These are phyloP conservation scores for Ilyonectria sp. DNA, from an alignment of 2,329 filamentous ascomycete species.

Conservation along the genomic window DNA sequence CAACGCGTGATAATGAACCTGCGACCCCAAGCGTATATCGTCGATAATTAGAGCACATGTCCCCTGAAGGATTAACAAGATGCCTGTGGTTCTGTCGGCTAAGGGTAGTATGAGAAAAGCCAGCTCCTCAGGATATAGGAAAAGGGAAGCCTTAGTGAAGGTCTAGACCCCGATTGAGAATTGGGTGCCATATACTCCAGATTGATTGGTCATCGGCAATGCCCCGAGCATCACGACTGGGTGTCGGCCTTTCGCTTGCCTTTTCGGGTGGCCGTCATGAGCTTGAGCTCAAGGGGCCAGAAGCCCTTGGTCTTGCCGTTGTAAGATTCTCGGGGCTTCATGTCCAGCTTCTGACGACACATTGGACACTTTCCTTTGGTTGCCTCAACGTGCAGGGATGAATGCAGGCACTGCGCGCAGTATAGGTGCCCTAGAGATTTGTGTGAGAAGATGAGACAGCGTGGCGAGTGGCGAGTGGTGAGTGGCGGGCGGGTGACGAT, in stretches of 20 bases:
- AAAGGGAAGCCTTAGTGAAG: not conserved
- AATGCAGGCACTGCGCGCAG: conserved; percentile 74
- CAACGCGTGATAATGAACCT: conserved; percentile 17
- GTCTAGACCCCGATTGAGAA: not conserved
- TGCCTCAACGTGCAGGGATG: conserved; percentile 70
- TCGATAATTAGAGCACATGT: conserved; percentile 20
- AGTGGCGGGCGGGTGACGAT: not conserved
- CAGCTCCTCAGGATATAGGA: not conserved
- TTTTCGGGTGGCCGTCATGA: conserved; percentile 70
- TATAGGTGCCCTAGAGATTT: conserved; percentile 71
- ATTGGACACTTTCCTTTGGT: conserved; percentile 75
- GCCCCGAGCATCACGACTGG: conserved; percentile 41
- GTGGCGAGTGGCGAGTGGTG: not conserved
- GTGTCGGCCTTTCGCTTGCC: conserved; percentile 59
- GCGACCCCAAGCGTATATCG: not conserved
- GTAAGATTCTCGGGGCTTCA: conserved; percentile 58
- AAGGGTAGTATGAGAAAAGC: not conserved
- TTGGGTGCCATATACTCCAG: not conserved
- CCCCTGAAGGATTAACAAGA: conserved; percentile 7
- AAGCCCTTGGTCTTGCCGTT: conserved; percentile 65
- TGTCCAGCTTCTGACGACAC: conserved; percentile 72
- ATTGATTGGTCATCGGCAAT: not conserved
- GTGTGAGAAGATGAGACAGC: conserved; percentile 34
- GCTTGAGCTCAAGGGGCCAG: conserved; percentile 74
- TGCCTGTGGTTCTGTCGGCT: not conserved